Evolutionary conservation across 1,284 basidiomycete genomes (phyloP).

Genomic region (Melanopsichium pennsylvanicum): DNA sequence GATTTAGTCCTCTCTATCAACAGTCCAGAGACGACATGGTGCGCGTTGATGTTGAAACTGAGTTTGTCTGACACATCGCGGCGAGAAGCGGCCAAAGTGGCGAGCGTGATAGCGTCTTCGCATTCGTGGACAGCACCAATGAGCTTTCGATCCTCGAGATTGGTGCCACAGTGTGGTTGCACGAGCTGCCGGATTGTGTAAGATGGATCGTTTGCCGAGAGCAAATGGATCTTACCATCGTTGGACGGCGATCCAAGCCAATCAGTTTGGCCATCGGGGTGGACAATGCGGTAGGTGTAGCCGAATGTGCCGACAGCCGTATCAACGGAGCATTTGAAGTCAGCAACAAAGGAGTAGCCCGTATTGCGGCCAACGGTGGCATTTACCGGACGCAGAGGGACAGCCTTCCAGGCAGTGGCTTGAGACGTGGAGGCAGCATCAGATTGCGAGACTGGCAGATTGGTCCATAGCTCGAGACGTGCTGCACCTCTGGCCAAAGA

Average conservation of each 20-base stretch:
- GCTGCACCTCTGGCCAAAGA: constrained; percentile 23
- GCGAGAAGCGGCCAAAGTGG: neutral
- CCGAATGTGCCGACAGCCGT: constrained; percentile 9
- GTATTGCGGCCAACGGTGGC: neutral
- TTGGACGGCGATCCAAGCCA: constrained; percentile 38
- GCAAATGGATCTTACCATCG: constrained; percentile 30
- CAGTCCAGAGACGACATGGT: constrained; percentile 18
- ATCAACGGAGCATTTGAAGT: constrained; percentile 11
- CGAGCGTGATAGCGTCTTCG: neutral
- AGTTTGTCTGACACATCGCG: neutral
- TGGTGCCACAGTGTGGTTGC: constrained; percentile 4
- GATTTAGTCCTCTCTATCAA: constrained; percentile 45
- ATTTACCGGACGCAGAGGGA: constrained; percentile 7
- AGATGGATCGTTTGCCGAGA: neutral
- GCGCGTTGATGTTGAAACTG: constrained; percentile 20
- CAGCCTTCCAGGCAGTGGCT: constrained; percentile 17
- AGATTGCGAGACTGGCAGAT: constrained; percentile 12
- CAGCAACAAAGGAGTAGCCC: constrained; percentile 24
- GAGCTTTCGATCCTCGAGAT: neutral
- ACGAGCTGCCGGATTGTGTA: constrained; percentile 14
- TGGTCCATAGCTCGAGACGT: constrained; percentile 33
- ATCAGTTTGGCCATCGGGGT: constrained; percentile 37
- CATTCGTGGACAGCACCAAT: neutral
- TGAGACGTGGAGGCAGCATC: constrained; percentile 10
- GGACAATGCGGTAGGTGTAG: constrained; percentile 39